Evolutionary conservation across 371 early-diverging fungal species (phyloP), one percentile per base, ranked within the genome.

Genomic region (Choanephora cucurbitarum): DNA sequence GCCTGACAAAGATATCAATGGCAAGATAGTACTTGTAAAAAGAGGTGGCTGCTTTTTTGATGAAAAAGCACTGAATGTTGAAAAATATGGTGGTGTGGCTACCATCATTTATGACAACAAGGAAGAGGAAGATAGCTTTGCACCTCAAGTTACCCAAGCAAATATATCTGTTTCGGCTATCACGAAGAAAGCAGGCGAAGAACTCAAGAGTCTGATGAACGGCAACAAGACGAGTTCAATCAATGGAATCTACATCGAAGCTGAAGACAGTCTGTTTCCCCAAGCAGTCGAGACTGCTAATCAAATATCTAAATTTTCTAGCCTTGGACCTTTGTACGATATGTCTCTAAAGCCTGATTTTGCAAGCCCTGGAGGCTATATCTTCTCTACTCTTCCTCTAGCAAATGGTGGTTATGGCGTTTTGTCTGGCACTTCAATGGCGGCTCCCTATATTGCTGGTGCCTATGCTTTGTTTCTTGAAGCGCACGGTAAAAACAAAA

Each of bases 401-500:
- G 54, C 52, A 3, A 60, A 66, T 21, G 67, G 67, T 24, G 60
- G 65, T 6, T 90, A 87, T 47, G 81, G 77, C 4, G 73, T 79
- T 15, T 42, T 79, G 15, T 84, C 86, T 3, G 90, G 90, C 40
- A 82, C 80, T 2, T 79, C 77, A 7, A 77, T 74, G 79, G 85
- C 91, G 10, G 70, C 89, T 21, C 91, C 91, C 10, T 90, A 85
- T 57, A 64, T 84, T 33, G 72, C 89, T 18, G 91, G 91, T n/a
- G 62, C 79, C 15, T 73, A 76, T 44, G 89, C 91, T 33, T 64
- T 90, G 53, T 76, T 67, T 47, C 52, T 80, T 28, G 70, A 88
- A 51, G 64, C 77, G 7, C 43, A 55, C 18, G 66, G 67, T 28
- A 65, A 53, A 52, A 33, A 49, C 13, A 62, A 70, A 11, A 19